phyloP scores from a whole-genome alignment of 805 yeast genomes.

The Brettanomyces naardenensis region DNA sequence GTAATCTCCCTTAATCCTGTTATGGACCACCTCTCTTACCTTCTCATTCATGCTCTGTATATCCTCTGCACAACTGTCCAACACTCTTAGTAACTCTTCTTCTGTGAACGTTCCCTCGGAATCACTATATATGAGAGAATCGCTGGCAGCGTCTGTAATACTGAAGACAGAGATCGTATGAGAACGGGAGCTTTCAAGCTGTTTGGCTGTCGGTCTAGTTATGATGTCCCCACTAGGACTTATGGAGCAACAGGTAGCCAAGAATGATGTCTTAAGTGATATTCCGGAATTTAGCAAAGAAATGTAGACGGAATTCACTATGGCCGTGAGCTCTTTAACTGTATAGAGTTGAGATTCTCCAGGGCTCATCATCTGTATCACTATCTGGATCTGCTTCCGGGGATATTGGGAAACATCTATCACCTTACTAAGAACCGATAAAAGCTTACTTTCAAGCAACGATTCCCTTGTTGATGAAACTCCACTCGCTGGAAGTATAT shows the following conservation, averaged over 20 bases:
- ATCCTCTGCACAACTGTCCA: constrained; percentile 44
- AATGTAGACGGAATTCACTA: constrained; percentile 63
- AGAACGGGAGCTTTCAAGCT: constrained; percentile 39
- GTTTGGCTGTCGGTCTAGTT: constrained; percentile 38
- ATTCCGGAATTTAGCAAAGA: constrained; percentile 80
- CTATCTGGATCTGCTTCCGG: constrained; percentile 66
- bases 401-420: constrained; percentile 65
- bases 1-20: constrained; percentile 44
- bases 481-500: constrained; percentile 73
- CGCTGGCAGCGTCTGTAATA: constrained; percentile 40
- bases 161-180: constrained; percentile 62
- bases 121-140: constrained; percentile 59
- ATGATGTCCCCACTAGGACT: constrained; percentile 22
- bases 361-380: constrained; percentile 53
- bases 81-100: constrained; percentile 39
- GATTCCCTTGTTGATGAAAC: constrained; percentile 68
- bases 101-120: constrained; percentile 65
- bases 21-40: constrained; percentile 40
- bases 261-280: constrained; percentile 55
- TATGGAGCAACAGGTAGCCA: constrained; percentile 38
- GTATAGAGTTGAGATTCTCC: constrained; percentile 33
- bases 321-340: constrained; percentile 52
- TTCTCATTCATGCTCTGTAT: constrained; percentile 36
- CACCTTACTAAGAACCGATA: constrained; percentile 50
- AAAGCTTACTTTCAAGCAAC: constrained; percentile 61